Percentiles rank a stretch among this genome's conserved stretches.
These are phyloP conservation scores for Cordyceps farinosa DNA, from an alignment of 2,329 filamentous ascomycete species.

Conservation along the genomic window DNA sequence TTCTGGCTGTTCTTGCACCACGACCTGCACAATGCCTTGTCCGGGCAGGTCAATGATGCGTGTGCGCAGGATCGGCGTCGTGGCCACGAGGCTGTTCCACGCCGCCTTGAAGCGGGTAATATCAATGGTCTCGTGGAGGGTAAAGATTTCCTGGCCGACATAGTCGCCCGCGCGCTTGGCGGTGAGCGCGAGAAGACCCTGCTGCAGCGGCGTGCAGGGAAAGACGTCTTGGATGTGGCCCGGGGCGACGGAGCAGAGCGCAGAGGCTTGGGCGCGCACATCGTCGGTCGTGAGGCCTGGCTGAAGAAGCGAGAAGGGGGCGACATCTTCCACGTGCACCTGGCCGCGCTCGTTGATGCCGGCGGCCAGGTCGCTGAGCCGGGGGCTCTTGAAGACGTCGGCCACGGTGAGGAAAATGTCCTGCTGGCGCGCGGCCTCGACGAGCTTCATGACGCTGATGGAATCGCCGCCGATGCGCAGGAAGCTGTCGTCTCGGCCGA, in stretches of 20 bases:
- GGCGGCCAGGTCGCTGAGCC: conserved; percentile 27
- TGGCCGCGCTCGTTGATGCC: background rate
- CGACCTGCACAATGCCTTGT: conserved; percentile 12
- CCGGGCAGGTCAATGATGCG: conserved; percentile 9
- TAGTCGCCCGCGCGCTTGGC: conserved; percentile 9
- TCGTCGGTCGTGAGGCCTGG: background rate
- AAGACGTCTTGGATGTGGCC: conserved; percentile 1
- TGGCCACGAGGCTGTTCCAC: conserved; percentile 5
- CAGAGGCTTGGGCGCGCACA: background rate
- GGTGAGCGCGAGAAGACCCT: conserved; percentile 4
- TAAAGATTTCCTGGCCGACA: conserved; percentile 5
- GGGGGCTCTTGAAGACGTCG: conserved; percentile 31
- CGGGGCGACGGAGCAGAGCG: background rate
- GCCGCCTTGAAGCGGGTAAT: background rate
- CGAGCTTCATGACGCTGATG: conserved; percentile 41
- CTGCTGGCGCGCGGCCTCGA: conserved; percentile 35
- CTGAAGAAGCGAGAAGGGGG: conserved; percentile 8
- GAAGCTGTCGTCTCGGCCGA: conserved; percentile 34
- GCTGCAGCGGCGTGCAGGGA: conserved; percentile 13
- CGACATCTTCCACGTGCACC: background rate
- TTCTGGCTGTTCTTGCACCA: background rate
- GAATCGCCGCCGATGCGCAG: conserved; percentile 42
- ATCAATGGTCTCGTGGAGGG: background rate
- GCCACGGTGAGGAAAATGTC: conserved; percentile 30
- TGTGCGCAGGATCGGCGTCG: conserved; percentile 5